These are phyloP conservation scores for Plasmodium berghei DNA, from an alignment of 169 alveolate genomes.

Conservation along the genomic window DNA sequence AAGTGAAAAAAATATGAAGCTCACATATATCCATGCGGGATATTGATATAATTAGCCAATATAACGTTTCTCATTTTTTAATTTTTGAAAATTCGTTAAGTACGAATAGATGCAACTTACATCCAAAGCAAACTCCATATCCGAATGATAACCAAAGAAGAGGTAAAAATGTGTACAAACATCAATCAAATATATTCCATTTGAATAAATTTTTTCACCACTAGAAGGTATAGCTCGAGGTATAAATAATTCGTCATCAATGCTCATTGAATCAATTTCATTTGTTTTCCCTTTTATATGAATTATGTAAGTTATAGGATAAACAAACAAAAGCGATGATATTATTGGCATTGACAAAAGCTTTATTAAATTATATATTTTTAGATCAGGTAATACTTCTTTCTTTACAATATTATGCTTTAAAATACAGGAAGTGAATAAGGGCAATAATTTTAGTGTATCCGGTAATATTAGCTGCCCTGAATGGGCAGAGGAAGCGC, in stretches of 20 bases:
- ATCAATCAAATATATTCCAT: conserved; percentile 88
- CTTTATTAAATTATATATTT: conserved; percentile 60
- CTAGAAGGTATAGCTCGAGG: conserved; percentile 83
- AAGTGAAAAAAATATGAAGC: background rate
- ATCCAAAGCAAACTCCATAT: conserved; percentile 39
- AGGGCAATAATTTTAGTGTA: conserved; percentile 87
- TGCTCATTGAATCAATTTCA: conserved; percentile 60
- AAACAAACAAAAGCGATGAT: conserved; percentile 76
- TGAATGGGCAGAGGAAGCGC: conserved; percentile 85
- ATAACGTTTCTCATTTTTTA: too few species aligned
- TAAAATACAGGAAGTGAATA: conserved; percentile 82
- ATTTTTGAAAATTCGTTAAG: too few species aligned
- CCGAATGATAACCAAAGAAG: conserved; percentile 86
- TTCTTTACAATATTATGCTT: conserved; percentile 77
- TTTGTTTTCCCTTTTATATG: conserved; percentile 53
- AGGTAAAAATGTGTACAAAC: conserved; percentile 84
- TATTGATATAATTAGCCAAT: too few species aligned
- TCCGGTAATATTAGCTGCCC: conserved; percentile 91
- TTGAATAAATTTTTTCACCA: conserved; percentile 82
- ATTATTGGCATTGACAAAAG: conserved; percentile 58
- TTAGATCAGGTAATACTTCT: conserved; percentile 42
- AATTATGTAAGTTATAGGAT: conserved; percentile 77
- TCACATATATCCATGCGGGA: background rate
- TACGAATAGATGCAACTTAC: conserved; percentile 14
- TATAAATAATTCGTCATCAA: conserved; percentile 74